These are phyloP conservation scores for Thuja plicata DNA, from an alignment of 83 land plant species.

Conservation along the genomic window DNA sequence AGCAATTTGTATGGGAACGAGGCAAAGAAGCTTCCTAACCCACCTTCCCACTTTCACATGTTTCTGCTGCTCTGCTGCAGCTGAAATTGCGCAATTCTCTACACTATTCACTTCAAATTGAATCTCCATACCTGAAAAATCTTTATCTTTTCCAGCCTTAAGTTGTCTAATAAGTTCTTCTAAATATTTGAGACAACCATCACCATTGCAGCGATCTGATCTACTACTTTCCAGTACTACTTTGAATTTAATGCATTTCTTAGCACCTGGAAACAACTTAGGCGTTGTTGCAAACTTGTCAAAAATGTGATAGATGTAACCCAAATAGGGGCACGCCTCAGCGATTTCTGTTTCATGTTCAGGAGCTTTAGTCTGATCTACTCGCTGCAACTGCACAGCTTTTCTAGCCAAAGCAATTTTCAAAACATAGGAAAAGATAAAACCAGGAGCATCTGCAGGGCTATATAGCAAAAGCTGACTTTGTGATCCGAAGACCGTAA, in stretches of 20 bases:
- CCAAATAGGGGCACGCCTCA: background rate
- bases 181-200: background rate
- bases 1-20: conserved; percentile 33
- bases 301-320: background rate
- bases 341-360: background rate
- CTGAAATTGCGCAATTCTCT: background rate
- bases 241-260: background rate
- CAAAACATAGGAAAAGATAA: background rate
- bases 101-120: background rate
- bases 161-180: background rate
- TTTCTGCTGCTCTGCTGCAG: background rate
- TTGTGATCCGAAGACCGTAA: background rate
- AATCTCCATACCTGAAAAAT: background rate
- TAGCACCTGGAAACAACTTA: background rate
- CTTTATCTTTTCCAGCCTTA: conserved; percentile 16
- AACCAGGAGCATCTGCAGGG: background rate
- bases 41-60: conserved; percentile 16
- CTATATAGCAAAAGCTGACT: background rate
- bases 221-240: background rate
- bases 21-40: conserved; percentile 21
- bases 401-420: background rate
- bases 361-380: background rate
- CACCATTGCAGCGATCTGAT: background rate
- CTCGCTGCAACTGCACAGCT: background rate
- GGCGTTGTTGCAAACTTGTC: background rate